These are phyloP conservation scores for Petunia hybrid DNA, from an alignment of 305 asterid genomes.

Conservation along the genomic window DNA sequence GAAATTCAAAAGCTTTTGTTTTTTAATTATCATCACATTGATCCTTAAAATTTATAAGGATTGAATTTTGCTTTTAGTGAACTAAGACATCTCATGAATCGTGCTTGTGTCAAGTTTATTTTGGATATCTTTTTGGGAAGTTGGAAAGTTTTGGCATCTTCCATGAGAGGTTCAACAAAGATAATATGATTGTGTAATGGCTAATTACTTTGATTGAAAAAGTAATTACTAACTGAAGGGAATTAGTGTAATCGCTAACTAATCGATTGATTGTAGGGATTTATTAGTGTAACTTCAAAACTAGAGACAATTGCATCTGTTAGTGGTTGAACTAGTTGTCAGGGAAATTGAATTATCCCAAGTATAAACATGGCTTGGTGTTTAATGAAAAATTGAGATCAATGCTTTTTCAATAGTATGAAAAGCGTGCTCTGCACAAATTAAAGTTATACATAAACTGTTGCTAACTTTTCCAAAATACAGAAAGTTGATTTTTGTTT, in stretches of 20 bases:
- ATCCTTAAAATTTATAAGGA: not conserved
- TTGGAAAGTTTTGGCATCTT: not conserved
- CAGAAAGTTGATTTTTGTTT: constrained; percentile 15
- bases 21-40: not conserved
- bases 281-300: constrained; percentile 18
- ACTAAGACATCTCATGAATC: not conserved
- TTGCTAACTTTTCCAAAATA: constrained; percentile 1
- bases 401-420: not conserved
- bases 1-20: constrained; percentile 18
- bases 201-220: constrained; percentile 20
- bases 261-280: constrained; percentile 15
- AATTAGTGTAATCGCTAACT: constrained; percentile 3
- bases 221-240: not conserved
- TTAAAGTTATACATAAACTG: constrained; percentile 5
- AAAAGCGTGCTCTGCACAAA: not conserved
- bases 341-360: not conserved
- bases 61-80: constrained; percentile 24
- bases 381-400: not conserved
- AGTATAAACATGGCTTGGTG: not conserved
- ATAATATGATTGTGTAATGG: constrained; percentile 1
- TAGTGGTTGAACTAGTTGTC: constrained; percentile 4
- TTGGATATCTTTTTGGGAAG: not conserved
- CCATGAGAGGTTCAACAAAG: constrained; percentile 14
- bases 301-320: not conserved
- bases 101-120: not conserved